Evolutionary conservation across 805 yeast species (phyloP).

Genomic region (Hanseniaspora occidentalis): DNA sequence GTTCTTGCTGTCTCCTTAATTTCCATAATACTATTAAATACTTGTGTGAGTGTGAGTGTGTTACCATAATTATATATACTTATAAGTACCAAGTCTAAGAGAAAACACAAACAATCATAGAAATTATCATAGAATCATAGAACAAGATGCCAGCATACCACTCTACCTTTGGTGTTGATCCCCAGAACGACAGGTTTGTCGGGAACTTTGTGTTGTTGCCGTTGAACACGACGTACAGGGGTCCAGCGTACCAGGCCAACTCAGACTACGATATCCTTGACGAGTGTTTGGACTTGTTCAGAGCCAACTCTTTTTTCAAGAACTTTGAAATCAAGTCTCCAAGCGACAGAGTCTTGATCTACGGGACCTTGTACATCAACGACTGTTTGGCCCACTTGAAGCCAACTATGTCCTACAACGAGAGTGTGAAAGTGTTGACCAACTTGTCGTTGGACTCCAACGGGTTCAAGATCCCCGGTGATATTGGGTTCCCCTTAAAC

Average conservation of each 20-base stretch:
- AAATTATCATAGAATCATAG: neutral
- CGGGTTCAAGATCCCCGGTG: conserved; percentile 86
- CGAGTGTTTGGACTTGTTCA: conserved; percentile 78
- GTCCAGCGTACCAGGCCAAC: conserved; percentile 77
- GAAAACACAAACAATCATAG: neutral
- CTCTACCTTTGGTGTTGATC: conserved; percentile 62
- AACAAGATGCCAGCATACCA: conserved; percentile 46
- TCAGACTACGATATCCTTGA: conserved; percentile 82
- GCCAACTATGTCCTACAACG: conserved; percentile 35
- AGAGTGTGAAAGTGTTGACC: conserved; percentile 58
- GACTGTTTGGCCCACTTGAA: conserved; percentile 65
- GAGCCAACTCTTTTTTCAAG: conserved; percentile 93
- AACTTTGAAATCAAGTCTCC: conserved; percentile 96
- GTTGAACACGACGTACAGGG: conserved; percentile 69
- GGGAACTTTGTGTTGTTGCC: conserved; percentile 83
- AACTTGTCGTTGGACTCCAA: conserved; percentile 63
- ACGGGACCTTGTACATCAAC: conserved; percentile 82
- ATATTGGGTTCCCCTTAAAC: conserved; percentile 86
- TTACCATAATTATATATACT: neutral
- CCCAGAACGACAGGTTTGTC: conserved; percentile 45
- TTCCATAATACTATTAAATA: too few relatives aligned
- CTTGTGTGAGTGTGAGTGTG: too few relatives aligned
- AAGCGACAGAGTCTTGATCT: conserved; percentile 82
- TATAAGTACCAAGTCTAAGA: too few relatives aligned
- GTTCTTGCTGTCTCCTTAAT: too few relatives aligned